Evolutionary conservation across 2,329 filamentous ascomycete genomes (phyloP).

Genomic region (Nannizziopsis arthrosporioides): DNA sequence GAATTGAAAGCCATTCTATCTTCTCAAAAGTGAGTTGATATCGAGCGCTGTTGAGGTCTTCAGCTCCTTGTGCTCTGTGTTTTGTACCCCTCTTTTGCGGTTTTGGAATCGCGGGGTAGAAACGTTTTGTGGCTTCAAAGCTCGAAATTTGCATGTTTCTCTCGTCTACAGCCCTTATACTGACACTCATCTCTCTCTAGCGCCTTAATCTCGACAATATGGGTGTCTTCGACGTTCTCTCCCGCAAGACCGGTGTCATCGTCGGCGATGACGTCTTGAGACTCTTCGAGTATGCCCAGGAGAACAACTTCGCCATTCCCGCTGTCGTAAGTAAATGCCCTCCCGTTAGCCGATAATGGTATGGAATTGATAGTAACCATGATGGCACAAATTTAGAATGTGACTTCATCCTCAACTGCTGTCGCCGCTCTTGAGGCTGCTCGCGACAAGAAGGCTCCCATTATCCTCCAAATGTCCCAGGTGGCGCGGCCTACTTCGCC

Average conservation of each 20-base stretch:
- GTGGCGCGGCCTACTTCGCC: slow-evolving; percentile 84
- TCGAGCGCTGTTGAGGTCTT: background rate
- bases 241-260: slow-evolving; percentile 55
- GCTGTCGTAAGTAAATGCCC: slow-evolving; percentile 48
- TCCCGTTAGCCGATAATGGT: background rate
- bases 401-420: slow-evolving; percentile 81
- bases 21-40: background rate
- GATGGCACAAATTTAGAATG: slow-evolving; percentile 48
- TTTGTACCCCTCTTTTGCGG: slow-evolving; percentile 8
- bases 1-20: background rate
- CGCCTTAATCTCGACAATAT: slow-evolving; percentile 20
- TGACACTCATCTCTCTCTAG: background rate
- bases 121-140: background rate
- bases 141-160: background rate
- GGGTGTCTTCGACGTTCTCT: slow-evolving; percentile 45
- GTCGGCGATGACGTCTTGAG: slow-evolving; percentile 53
- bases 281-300: slow-evolving; percentile 82
- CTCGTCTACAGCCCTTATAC: background rate
- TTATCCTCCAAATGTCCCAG: slow-evolving; percentile 88
- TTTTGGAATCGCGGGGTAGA: slow-evolving; percentile 9
- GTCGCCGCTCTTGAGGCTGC: slow-evolving; percentile 89
- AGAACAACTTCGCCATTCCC: slow-evolving; percentile 79
- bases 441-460: slow-evolving; percentile 76
- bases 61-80: background rate
- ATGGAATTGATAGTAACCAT: background rate